Percentiles rank a stretch among this genome's conserved stretches.
Conservation (phyloP, 2,329 filamentous ascomycete genomes). For the Cercospora zeina region DNA sequence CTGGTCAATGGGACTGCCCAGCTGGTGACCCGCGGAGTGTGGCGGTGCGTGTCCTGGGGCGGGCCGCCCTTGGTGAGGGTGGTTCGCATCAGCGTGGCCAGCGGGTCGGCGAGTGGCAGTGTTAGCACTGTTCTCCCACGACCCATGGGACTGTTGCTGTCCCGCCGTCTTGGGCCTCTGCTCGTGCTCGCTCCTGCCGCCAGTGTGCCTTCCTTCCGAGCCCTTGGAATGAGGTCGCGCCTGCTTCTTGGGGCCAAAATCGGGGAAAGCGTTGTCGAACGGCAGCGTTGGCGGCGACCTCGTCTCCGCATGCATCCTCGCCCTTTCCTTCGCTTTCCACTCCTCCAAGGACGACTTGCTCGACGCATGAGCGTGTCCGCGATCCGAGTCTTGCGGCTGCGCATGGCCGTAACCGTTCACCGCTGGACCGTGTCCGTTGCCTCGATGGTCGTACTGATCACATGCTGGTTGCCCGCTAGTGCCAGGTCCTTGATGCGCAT, state of each 20-base stretch:
- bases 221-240: slow-evolving; percentile 29
- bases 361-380: slow-evolving; percentile 1
- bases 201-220: slow-evolving; percentile 25
- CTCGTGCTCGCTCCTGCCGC: slow-evolving; percentile 31
- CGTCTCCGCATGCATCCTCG: slow-evolving; percentile 35
- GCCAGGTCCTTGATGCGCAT: slow-evolving; percentile 15
- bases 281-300: slow-evolving; percentile 35
- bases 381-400: slow-evolving; percentile 6
- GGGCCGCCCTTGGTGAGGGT: slow-evolving; percentile 16
- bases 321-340: slow-evolving; percentile 40
- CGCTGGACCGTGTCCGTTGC: background rate
- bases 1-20: slow-evolving; percentile 15
- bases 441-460: slow-evolving; percentile 12
- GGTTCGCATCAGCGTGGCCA: slow-evolving; percentile 1
- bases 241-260: slow-evolving; percentile 42
- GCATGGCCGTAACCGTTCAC: slow-evolving; percentile 1
- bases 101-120: slow-evolving; percentile 2
- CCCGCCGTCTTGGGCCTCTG: slow-evolving; percentile 19
- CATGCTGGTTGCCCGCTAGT: slow-evolving; percentile 11
- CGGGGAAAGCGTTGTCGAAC: slow-evolving; percentile 53
- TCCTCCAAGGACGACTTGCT: slow-evolving; percentile 38
- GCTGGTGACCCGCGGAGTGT: slow-evolving; percentile 21
- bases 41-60: slow-evolving; percentile 17
- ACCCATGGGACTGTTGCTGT: slow-evolving; percentile 15
- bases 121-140: slow-evolving; percentile 23